Evolutionary conservation across 345 rosid genomes (phyloP), one percentile per base, ranked within the genome.

Genomic region (Populus simonii): DNA sequence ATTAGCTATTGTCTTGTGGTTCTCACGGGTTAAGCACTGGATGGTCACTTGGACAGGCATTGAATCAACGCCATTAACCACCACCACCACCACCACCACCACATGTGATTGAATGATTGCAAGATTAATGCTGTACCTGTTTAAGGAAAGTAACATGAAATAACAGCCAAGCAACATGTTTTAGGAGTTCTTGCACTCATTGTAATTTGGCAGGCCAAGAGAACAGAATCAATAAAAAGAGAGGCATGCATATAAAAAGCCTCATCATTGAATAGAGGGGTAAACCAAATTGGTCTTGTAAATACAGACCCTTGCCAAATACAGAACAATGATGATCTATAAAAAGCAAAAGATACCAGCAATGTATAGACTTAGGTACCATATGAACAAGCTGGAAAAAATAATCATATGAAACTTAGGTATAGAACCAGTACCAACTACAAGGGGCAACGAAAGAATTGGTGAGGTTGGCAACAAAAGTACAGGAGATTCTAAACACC

Each of bases 341-440:
- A 20, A 45, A 73, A 35, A 73, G 69, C 55, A 80, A 70, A 78
- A 66, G 45, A 67, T 51, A 72, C 61, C 38, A 47, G 76, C 70
- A 59, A 74, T 70, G 63, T 13, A 7, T 72, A 29, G 35, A 67
- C 59, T 69, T 29, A 41, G 68, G 74, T 45, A 65, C 38, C 71
- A 47, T 36, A 78, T 35, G 27, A 20, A 78, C 80, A 78, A 71
- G 66, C 77, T 83, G 76, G 76, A n/a, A 71, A 74, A 66, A 22
- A 55, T 55, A 55, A 55, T 49, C 55, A 17, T 5, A 49, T 49
- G 16, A 49, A 16, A 55, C 63, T n/a, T 0, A 0, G 29, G 65
- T 59, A 59, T 23, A 59, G 65, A n/a, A 59, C 65, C 65, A 59
- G 29, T 4, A 10, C 16, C 29, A 23, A n/a, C 65, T 59, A 27